phyloP scores from a whole-genome alignment of 1,139 yeast species.

The Suhomyces chickasaworum region DNA sequence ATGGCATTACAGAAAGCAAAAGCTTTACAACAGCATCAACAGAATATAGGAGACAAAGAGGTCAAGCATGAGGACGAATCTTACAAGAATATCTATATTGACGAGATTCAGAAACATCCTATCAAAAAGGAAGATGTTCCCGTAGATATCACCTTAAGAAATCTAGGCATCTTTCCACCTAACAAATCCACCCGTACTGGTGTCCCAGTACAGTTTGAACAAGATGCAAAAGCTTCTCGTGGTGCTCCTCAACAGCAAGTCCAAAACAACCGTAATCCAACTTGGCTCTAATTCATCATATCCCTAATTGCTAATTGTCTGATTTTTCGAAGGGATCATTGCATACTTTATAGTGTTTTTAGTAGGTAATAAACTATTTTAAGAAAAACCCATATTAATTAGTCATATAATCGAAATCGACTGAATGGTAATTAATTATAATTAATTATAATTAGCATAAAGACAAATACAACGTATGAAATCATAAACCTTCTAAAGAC shows the following conservation, averaged over 20 bases:
- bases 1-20: constrained; percentile 15
- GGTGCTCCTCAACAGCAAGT: constrained; percentile 16
- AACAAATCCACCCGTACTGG: constrained; percentile 7
- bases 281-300: constrained; percentile 13
- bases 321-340: constrained; percentile 5
- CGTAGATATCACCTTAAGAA: constrained; percentile 2
- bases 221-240: constrained; percentile 12
- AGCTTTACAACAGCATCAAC: constrained; percentile 14
- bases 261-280: constrained; percentile 12
- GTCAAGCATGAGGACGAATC: constrained; percentile 1
- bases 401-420: too few relatives aligned
- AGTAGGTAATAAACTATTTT: constrained; percentile 3
- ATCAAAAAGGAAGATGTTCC: constrained; percentile 5
- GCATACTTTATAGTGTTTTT: constrained; percentile 10
- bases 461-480: too few relatives aligned
- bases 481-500: too few relatives aligned
- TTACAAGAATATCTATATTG: constrained; percentile 7
- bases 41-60: constrained; percentile 9
- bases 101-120: constrained; percentile 9
- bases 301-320: constrained; percentile 1
- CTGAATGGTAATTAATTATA: too few relatives aligned
- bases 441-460: too few relatives aligned
- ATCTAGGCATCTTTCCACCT: constrained; percentile 1
- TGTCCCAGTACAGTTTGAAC: constrained; percentile 11
- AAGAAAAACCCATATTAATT: too few relatives aligned